These are phyloP conservation scores for Buxus sempervirens DNA, from an alignment of 164 flowering plant species.

Conservation along the genomic window DNA sequence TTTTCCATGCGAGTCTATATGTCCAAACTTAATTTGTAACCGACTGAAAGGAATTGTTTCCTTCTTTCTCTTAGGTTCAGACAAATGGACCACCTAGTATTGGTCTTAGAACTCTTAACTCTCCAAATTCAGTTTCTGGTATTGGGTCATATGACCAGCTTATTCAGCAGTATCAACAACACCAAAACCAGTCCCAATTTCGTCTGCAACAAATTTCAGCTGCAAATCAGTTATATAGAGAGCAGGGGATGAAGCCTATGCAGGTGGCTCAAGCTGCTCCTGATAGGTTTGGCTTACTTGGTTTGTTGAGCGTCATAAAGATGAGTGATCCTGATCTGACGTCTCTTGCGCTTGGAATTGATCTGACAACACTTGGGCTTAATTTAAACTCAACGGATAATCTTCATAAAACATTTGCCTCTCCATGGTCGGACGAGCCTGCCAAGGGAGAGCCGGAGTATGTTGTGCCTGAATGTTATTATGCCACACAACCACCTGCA, in stretches of 20 bases:
- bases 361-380: constrained; percentile 86
- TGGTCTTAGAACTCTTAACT: constrained; percentile 77
- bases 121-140: constrained; percentile 55
- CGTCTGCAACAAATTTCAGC: constrained; percentile 79
- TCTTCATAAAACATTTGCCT: constrained; percentile 85
- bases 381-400: constrained; percentile 84
- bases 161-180: constrained; percentile 85
- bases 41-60: not conserved
- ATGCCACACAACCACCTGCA: constrained; percentile 67
- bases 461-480: constrained; percentile 80
- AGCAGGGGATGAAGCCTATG: constrained; percentile 63
- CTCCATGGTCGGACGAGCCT: constrained; percentile 97
- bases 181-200: constrained; percentile 72
- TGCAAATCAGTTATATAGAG: constrained; percentile 66
- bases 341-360: constrained; percentile 91
- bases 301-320: constrained; percentile 75
- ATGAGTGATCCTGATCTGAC: constrained; percentile 86
- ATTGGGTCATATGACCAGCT: constrained; percentile 82
- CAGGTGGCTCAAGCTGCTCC: constrained; percentile 63
- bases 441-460: constrained; percentile 90
- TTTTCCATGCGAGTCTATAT: not conserved
- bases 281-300: constrained; percentile 85
- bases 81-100: constrained; percentile 70
- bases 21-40: too few relatives aligned
- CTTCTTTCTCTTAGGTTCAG: constrained; percentile 30